A percentile compares a stretch with the other conserved stretches of the same genome.
Conservation (phyloP, 176 grass and related monocot genomes). For the Guadua angustifolia region DNA sequence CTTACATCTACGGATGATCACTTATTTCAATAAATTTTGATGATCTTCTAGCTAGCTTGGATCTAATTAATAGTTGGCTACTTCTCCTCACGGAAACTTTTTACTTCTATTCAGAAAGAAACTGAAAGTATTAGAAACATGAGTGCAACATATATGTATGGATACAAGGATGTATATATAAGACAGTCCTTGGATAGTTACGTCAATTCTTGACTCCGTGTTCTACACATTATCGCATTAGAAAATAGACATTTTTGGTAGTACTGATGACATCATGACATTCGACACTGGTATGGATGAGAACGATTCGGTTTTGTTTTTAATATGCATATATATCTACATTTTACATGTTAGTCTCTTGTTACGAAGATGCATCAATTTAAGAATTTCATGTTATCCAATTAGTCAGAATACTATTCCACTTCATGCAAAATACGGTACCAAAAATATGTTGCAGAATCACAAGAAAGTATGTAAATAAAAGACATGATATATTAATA, state of each 20-base stretch:
- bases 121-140: not conserved
- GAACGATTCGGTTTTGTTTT: not conserved
- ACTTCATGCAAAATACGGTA: not conserved
- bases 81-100: not conserved
- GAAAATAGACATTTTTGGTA: not conserved
- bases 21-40: not conserved
- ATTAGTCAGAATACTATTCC: not conserved
- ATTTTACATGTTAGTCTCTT: not conserved
- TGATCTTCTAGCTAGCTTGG: not conserved
- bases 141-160: not conserved
- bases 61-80: not conserved
- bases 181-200: not conserved
- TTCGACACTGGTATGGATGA: not conserved
- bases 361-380: not conserved
- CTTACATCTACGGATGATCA: not conserved
- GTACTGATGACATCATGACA: not conserved
- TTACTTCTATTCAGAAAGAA: not conserved
- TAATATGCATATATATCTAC: not conserved
- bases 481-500: not conserved
- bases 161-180: not conserved
- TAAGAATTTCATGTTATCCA: not conserved
- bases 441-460: slow-evolving; percentile 1
- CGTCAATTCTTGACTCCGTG: not conserved
- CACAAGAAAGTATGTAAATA: not conserved
- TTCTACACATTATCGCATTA: not conserved